Evolutionary conservation across 129 eudicot species (phyloP).

Genomic region (Saposhnikovia divaricata): DNA sequence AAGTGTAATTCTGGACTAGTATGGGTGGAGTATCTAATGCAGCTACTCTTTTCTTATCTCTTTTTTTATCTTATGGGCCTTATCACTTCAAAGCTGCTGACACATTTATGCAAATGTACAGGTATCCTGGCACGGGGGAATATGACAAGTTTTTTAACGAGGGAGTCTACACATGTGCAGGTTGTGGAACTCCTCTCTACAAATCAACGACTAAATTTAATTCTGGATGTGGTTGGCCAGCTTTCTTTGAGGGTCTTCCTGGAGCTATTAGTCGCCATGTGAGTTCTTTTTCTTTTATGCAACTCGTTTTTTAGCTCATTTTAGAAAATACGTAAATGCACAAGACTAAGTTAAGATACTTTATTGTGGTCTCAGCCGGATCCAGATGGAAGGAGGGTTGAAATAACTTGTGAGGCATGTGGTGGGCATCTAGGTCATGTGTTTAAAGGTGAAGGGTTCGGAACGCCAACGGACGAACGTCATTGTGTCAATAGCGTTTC

Average conservation of each 20-base stretch:
- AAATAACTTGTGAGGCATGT: slow-evolving; percentile 90
- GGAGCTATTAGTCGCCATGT: slow-evolving; percentile 90
- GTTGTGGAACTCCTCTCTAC: slow-evolving; percentile 88
- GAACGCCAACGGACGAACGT: slow-evolving; percentile 4
- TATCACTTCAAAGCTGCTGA: background rate
- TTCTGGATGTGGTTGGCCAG: slow-evolving; percentile 99
- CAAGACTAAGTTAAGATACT: background rate
- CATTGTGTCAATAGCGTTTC: slow-evolving; percentile 14
- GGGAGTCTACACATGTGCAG: slow-evolving; percentile 82
- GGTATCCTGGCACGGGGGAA: slow-evolving; percentile 83
- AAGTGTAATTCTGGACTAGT: background rate
- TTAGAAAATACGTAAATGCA: background rate
- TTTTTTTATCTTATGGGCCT: background rate
- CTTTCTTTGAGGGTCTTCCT: slow-evolving; percentile 95
- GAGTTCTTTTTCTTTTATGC: slow-evolving; percentile 2
- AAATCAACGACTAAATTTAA: slow-evolving; percentile 83
- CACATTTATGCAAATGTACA: slow-evolving; percentile 17
- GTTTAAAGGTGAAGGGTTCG: slow-evolving; percentile 10
- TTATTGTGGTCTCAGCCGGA: slow-evolving; percentile 50
- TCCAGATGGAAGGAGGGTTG: slow-evolving; percentile 89
- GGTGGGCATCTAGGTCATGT: slow-evolving; percentile 43
- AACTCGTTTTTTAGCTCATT: background rate
- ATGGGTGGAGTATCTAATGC: background rate
- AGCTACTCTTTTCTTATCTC: background rate
- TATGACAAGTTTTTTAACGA: slow-evolving; percentile 69